These are phyloP conservation scores for Xylaria sp. DNA, from an alignment of 2,329 filamentous ascomycete genomes.

Conservation along the genomic window DNA sequence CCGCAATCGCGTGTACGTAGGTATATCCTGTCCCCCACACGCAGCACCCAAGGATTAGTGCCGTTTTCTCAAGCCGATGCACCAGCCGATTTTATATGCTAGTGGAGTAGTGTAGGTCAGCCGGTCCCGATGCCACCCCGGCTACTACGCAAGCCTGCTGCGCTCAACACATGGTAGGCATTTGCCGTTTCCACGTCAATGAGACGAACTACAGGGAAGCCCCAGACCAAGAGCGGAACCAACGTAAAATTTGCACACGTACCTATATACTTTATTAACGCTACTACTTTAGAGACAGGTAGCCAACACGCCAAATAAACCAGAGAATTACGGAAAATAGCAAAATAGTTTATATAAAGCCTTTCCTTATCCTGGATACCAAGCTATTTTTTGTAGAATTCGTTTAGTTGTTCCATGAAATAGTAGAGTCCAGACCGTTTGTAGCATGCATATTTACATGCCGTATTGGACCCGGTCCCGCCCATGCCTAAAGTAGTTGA, in stretches of 20 bases:
- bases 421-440: background rate
- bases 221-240: conserved; percentile 5
- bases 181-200: conserved; percentile 13
- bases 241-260: background rate
- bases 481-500: background rate
- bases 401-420: background rate
- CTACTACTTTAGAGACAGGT: background rate
- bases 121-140: conserved; percentile 15
- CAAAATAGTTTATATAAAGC: no score
- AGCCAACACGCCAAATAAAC: no score
- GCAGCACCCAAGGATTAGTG: conserved; percentile 12
- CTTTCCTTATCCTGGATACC: no score
- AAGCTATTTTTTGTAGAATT: no score
- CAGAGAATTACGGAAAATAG: no score
- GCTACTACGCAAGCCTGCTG: conserved; percentile 2
- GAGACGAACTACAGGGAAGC: conserved; percentile 16
- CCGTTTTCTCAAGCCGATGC: conserved; percentile 20
- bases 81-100: conserved; percentile 7
- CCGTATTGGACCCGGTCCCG: background rate
- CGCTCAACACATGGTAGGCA: conserved; percentile 3
- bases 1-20: background rate
- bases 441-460: background rate
- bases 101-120: conserved; percentile 14
- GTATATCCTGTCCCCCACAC: background rate
- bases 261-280: no score